Evolutionary conservation across 2,329 filamentous ascomycete species (phyloP).

Genomic region (Chaetomium strumarium): DNA sequence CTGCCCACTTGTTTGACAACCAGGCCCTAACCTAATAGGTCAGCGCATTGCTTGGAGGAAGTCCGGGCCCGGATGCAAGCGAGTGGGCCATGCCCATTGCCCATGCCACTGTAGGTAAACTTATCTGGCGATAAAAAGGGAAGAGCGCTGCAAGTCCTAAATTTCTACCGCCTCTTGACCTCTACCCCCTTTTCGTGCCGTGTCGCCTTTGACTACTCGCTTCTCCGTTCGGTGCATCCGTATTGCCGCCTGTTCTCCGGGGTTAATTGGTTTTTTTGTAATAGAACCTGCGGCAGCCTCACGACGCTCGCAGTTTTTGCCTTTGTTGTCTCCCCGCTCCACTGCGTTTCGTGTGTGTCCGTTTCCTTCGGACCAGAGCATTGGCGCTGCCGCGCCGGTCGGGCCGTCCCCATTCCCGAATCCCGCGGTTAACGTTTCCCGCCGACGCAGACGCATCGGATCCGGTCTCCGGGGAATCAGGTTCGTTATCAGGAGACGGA

Average conservation of each 20-base stretch:
- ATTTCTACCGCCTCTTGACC: neutral
- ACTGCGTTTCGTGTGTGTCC: neutral
- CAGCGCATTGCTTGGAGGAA: too few species aligned
- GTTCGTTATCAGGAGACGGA: slow-evolving; percentile 1
- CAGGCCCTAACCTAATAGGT: too few species aligned
- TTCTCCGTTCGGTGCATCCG: neutral
- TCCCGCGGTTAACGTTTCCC: slow-evolving; percentile 19
- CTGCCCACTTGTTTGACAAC: too few species aligned
- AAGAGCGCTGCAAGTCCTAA: neutral
- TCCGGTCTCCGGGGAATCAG: slow-evolving; percentile 6
- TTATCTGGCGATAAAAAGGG: too few species aligned
- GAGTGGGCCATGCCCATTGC: too few species aligned
- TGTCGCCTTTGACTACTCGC: neutral
- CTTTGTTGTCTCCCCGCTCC: neutral
- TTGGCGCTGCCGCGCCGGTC: slow-evolving; percentile 3
- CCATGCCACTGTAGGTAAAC: too few species aligned
- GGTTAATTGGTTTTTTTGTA: neutral
- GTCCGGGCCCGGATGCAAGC: too few species aligned
- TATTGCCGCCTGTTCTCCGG: too few species aligned
- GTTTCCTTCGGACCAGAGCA: neutral
- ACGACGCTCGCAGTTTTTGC: neutral
- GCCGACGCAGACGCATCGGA: slow-evolving; percentile 3
- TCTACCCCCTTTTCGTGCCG: neutral
- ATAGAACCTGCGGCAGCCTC: neutral
- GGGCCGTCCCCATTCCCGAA: slow-evolving; percentile 6